These are phyloP conservation scores for Ustilago xerochloae DNA, from an alignment of 1,284 basidiomycete genomes.

Conservation along the genomic window DNA sequence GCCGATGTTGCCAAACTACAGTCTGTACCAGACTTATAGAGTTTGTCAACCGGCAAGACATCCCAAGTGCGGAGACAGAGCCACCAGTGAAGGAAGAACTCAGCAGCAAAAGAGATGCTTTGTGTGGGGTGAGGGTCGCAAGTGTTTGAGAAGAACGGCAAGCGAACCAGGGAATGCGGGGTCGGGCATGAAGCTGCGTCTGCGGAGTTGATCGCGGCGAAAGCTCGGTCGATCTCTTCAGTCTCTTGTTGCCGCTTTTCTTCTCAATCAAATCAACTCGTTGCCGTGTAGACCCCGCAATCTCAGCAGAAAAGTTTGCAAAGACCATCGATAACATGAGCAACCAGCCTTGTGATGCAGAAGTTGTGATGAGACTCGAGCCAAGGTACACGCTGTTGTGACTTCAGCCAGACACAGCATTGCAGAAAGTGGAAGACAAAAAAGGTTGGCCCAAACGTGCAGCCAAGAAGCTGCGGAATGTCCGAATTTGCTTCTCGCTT, in stretches of 20 bases:
- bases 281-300: too few species aligned
- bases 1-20: neutral
- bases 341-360: neutral
- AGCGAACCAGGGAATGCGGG: conserved; percentile 13
- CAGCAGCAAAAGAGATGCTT: too few species aligned
- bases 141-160: neutral
- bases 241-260: neutral
- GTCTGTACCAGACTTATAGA: too few species aligned
- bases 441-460: conserved; percentile 9
- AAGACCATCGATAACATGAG: neutral
- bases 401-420: neutral
- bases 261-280: neutral
- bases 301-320: too few species aligned
- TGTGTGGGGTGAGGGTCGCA: too few species aligned
- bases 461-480: conserved; percentile 9
- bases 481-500: conserved; percentile 7
- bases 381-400: neutral
- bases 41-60: neutral
- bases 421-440: neutral
- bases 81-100: neutral
- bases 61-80: neutral
- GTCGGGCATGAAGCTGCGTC: neutral
- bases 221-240: conserved; percentile 29
- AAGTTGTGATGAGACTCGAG: too few species aligned
- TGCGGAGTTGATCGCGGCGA: conserved; percentile 18